Evolutionary conservation across 2,329 filamentous ascomycete genomes (phyloP).

Genomic region (Aspergillus tubingensis): DNA sequence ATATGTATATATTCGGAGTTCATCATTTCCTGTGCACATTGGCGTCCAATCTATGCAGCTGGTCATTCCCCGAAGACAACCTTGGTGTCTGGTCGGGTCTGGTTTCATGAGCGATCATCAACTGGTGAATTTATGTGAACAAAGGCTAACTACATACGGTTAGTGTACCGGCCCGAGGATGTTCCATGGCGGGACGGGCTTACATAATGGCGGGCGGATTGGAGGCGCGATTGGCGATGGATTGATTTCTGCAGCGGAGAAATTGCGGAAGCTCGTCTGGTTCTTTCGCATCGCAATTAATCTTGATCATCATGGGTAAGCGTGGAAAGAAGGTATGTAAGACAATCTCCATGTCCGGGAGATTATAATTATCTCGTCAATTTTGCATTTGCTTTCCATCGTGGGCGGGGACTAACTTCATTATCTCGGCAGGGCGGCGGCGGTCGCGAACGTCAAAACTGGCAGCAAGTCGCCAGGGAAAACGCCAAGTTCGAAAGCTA

Average conservation of each 20-base stretch:
- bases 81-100: too few relatives aligned
- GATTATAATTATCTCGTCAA: background rate
- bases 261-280: constrained; percentile 5
- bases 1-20: too few relatives aligned
- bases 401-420: background rate
- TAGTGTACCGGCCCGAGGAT: background rate
- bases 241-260: constrained; percentile 11
- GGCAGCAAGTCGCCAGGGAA: constrained; percentile 68
- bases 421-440: constrained; percentile 49
- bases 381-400: background rate
- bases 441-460: constrained; percentile 47
- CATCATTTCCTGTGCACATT: too few relatives aligned
- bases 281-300: background rate
- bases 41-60: too few relatives aligned
- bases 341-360: background rate
- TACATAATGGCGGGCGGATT: background rate
- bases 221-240: constrained; percentile 1
- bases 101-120: background rate
- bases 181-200: background rate
- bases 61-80: too few relatives aligned
- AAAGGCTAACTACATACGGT: background rate
- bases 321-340: constrained; percentile 8
- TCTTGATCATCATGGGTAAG: constrained; percentile 8
- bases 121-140: background rate
- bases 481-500: constrained; percentile 85